Conservation (phyloP, 495 filamentous ascomycete species). For the Tuber indicum region DNA sequence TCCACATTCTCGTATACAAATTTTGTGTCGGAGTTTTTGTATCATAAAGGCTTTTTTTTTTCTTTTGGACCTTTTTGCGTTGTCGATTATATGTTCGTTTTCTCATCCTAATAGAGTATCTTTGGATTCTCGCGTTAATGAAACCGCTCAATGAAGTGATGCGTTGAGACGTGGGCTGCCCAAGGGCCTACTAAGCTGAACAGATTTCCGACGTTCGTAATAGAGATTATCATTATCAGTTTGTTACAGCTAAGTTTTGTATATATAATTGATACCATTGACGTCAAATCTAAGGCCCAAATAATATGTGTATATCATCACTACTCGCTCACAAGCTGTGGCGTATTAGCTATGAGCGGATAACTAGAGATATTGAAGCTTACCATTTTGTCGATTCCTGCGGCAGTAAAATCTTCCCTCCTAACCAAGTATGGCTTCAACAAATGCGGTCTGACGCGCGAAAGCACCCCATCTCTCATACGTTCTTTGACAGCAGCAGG, state of each 20-base stretch:
- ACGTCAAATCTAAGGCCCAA: not conserved
- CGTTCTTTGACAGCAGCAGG: conserved; percentile 38
- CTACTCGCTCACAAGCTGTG: conserved; percentile 9
- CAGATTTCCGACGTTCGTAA: not conserved
- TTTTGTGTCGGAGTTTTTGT: not conserved
- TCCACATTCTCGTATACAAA: not conserved
- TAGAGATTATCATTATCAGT: not conserved
- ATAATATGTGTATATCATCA: not conserved
- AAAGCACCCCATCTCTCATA: conserved; percentile 40
- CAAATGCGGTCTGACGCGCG: conserved; percentile 33
- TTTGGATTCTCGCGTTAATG: not conserved
- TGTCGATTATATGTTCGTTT: not conserved
- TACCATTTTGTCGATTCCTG: conserved; percentile 41
- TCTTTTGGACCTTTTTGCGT: not conserved
- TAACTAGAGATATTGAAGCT: not conserved
- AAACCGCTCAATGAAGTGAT: not conserved
- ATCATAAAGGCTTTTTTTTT: not conserved
- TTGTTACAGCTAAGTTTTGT: not conserved
- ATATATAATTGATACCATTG: not conserved
- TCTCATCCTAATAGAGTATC: not conserved
- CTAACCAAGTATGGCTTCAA: conserved; percentile 39
- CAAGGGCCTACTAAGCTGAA: not conserved
- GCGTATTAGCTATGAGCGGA: not conserved
- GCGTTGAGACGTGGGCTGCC: not conserved
- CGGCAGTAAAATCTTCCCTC: conserved; percentile 39